These are phyloP conservation scores for Musa balbisiana DNA, from an alignment of 202 grass and related monocot species.

Conservation along the genomic window DNA sequence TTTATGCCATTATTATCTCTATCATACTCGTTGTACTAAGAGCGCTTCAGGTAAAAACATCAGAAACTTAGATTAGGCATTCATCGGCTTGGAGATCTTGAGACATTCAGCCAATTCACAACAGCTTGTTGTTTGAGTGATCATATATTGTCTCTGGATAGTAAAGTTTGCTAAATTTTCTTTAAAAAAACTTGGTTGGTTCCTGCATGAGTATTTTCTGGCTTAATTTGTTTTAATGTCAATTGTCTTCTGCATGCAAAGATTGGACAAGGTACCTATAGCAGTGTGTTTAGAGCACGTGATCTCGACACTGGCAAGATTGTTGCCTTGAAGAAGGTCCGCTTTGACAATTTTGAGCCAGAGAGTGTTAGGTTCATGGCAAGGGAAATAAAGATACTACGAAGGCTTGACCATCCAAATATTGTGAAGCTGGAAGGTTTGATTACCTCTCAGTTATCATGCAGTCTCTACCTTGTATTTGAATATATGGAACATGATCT, in stretches of 20 bases:
- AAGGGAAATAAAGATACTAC: slow-evolving; percentile 86
- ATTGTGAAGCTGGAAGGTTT: slow-evolving; percentile 93
- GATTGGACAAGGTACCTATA: slow-evolving; percentile 98
- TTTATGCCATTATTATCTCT: no score
- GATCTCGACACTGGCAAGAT: slow-evolving; percentile 76
- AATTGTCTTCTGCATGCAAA: slow-evolving; percentile 20
- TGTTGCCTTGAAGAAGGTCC: slow-evolving; percentile 95
- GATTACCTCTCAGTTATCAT: slow-evolving; percentile 80
- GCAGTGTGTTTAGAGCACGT: slow-evolving; percentile 87
- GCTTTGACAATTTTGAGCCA: slow-evolving; percentile 88
- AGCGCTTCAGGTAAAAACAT: no score
- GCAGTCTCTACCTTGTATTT: slow-evolving; percentile 89
- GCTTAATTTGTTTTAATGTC: background rate
- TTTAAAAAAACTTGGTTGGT: background rate
- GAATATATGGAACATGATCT: slow-evolving; percentile 99
- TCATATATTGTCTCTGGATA: no score
- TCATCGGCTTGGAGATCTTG: no score
- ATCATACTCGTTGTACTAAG: no score
- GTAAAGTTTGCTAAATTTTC: background rate
- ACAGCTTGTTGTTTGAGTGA: no score
- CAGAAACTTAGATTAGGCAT: no score
- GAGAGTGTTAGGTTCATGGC: slow-evolving; percentile 98
- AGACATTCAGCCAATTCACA: no score
- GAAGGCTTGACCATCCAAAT: slow-evolving; percentile 90
- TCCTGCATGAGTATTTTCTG: background rate